phyloP scores from a whole-genome alignment of 805 yeast genomes.

The Zygosaccharomyces gambellarensis region DNA sequence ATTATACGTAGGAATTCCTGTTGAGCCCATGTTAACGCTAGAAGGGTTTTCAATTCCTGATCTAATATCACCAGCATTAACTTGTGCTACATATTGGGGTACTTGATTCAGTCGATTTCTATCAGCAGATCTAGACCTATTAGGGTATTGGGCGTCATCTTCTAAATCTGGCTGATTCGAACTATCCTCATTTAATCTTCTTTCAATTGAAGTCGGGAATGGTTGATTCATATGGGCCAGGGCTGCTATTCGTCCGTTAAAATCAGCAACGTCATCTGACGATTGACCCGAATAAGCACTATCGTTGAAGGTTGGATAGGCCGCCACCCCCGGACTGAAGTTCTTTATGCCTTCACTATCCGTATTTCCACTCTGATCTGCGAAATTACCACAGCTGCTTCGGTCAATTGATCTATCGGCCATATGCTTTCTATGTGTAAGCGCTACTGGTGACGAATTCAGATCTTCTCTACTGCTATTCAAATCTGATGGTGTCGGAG shows the following conservation, averaged over 20 bases:
- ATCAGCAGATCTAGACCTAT: not conserved
- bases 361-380: not conserved
- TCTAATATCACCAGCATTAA: not conserved
- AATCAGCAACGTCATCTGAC: not conserved
- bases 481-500: constrained; percentile 1
- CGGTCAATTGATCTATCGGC: not conserved
- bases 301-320: not conserved
- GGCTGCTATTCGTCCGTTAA: not conserved
- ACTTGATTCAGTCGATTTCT: not conserved
- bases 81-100: not conserved
- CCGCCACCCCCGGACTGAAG: not conserved
- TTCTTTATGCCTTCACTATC: not conserved
- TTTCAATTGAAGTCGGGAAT: not conserved
- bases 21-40: not conserved
- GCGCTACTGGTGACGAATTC: not conserved
- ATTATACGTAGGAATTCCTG: not conserved
- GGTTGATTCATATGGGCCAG: not conserved
- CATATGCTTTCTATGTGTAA: not conserved
- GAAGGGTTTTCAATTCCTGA: not conserved
- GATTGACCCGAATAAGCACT: constrained; percentile 1
- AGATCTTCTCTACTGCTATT: not conserved
- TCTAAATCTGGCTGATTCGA: not conserved
- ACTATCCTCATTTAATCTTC: not conserved
- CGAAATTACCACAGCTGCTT: not conserved
- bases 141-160: not conserved